Base-by-base conservation (phyloP, 2,329 filamentous ascomycete species). In the Fusarium fracticaudum region DNA sequence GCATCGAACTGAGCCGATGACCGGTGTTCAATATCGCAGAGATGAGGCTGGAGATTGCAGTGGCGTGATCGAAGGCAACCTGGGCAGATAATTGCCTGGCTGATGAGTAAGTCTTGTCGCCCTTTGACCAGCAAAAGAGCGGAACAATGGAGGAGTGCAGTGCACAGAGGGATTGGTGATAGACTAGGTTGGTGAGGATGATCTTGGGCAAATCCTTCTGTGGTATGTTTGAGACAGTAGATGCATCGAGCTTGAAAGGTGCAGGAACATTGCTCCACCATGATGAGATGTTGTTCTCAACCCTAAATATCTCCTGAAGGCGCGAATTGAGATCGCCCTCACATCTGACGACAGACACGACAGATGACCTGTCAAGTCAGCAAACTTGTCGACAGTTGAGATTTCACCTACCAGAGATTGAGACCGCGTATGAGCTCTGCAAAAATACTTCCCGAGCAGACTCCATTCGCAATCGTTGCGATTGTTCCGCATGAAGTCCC, bases 351-450 rank as follows among this genome's bases (percentile, higher is more conserved):
- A 33, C 22, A 4, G 40, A 37, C 0, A 67, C n/a, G 1, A 67
- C 53, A 3, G 53, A 60, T 0, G 44, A 51, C 65, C 65, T 67
- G 0, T 0, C 0, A 12, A 0, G 4, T 67, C 4, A 67, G 64
- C 2, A 24, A 1, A 7, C 0, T 0, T 4, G 1, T 8, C 6
- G 4, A 5, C 6, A 0, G 3, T 1, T 7, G 1, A 10, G 6
- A 7, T 10, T 8, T 1, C 0, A 37, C 2, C 1, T 41, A 66
- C 64, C 64, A 67, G 4, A 60, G 20, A 41, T 38, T 31, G 1
- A 67, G 20, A 3, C 44, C 38, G 0, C 51, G 51, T 51, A 67
- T 60, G 2, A 67, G n/a, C 15, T 67, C 51, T 0, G 26, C 33
- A 18, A 60, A 67, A 1, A 67, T 5, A n/a, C 44, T 41, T 1